Evolutionary conservation across 805 yeast species (phyloP).

Genomic region (Gaillardinia entomophila): DNA sequence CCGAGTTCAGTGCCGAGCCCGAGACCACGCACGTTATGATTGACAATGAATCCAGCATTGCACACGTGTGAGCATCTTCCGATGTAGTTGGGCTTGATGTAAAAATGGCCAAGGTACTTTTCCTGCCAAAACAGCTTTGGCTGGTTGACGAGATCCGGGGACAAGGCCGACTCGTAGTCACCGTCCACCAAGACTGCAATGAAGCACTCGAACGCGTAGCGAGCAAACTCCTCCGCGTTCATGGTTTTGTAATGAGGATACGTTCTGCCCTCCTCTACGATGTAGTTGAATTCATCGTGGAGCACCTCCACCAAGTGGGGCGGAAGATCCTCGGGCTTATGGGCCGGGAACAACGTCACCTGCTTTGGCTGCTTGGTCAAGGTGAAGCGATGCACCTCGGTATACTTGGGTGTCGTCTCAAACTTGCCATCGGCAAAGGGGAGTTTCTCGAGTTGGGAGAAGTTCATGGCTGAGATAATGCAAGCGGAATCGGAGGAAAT

Average conservation of each 20-base stretch:
- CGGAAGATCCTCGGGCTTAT: constrained; percentile 46
- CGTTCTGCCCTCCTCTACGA: constrained; percentile 68
- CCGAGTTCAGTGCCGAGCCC: constrained; percentile 73
- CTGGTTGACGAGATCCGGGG: constrained; percentile 24
- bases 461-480: not conserved
- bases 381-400: constrained; percentile 31
- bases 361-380: constrained; percentile 35
- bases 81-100: constrained; percentile 78
- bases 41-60: constrained; percentile 82
- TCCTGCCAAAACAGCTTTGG: constrained; percentile 39
- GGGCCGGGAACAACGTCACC: constrained; percentile 62
- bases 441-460: constrained; percentile 8
- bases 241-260: constrained; percentile 54
- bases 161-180: constrained; percentile 9
- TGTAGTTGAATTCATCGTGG: constrained; percentile 51
- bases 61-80: constrained; percentile 86
- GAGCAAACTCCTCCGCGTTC: constrained; percentile 45
- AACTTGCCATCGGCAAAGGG: constrained; percentile 31
- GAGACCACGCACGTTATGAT: constrained; percentile 50
- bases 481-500: not conserved
- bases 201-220: constrained; percentile 65
- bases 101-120: constrained; percentile 63
- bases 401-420: constrained; percentile 19
- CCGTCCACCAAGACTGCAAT: constrained; percentile 55
- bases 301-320: constrained; percentile 40